phyloP scores from a whole-genome alignment of 352 stramenopile species.

The Globisporangium iwayamae region DNA sequence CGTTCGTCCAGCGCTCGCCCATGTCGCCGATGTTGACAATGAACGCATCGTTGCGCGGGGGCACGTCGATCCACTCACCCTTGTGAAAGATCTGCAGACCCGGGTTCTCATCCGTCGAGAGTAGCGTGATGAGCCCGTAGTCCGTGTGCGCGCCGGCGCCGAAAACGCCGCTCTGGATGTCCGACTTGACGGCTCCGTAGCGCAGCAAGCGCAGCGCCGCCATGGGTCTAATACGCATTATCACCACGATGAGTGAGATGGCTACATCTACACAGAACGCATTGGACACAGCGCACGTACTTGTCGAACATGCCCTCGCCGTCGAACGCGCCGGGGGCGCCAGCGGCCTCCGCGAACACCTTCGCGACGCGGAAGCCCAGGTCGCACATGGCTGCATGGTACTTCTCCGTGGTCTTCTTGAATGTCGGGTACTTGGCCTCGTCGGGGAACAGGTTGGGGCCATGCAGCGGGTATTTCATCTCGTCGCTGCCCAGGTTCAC shows the following conservation, averaged over 20 bases:
- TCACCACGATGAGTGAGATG: not conserved
- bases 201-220: conserved; percentile 73
- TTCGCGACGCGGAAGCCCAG: conserved; percentile 48
- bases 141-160: conserved; percentile 75
- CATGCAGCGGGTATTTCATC: conserved; percentile 56
- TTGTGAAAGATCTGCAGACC: conserved; percentile 61
- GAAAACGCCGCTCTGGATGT: conserved; percentile 57
- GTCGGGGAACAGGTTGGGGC: conserved; percentile 63
- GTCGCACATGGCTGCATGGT: conserved; percentile 46
- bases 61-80: conserved; percentile 56
- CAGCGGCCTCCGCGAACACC: conserved; percentile 56
- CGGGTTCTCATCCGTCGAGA: conserved; percentile 55
- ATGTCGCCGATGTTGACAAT: conserved; percentile 79
- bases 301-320: conserved; percentile 58
- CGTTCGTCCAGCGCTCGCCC: conserved; percentile 74
- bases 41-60: conserved; percentile 47
- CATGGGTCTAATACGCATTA: conserved; percentile 41
- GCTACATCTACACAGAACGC: not conserved
- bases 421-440: conserved; percentile 38
- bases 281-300: conserved; percentile 6
- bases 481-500: conserved; percentile 48
- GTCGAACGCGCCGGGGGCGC: conserved; percentile 45
- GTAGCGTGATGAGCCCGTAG: conserved; percentile 65
- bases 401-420: conserved; percentile 42
- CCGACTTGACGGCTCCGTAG: conserved; percentile 65